phyloP scores from a whole-genome alignment of 106 monocot species.

The Agapanthus africanus region DNA sequence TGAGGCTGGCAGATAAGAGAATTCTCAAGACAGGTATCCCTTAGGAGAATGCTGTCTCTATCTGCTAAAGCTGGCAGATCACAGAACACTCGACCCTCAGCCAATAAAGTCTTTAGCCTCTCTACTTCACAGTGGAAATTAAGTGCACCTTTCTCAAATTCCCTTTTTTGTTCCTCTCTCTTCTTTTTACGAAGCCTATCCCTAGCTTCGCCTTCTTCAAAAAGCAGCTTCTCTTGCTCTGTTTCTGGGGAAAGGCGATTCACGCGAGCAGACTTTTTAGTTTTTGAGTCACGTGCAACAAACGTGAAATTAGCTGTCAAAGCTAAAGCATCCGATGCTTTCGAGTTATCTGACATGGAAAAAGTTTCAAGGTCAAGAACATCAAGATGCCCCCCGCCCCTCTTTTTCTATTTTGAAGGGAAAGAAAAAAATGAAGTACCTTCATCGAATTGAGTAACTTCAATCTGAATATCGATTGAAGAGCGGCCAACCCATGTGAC shows the following conservation, averaged over 20 bases:
- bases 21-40: slow-evolving; percentile 79
- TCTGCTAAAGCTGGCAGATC: slow-evolving; percentile 91
- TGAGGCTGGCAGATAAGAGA: slow-evolving; percentile 95
- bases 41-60: slow-evolving; percentile 81
- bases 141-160: slow-evolving; percentile 54
- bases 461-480: slow-evolving; percentile 81
- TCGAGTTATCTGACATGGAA: slow-evolving; percentile 31
- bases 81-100: slow-evolving; percentile 86
- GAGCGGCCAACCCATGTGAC: slow-evolving; percentile 97
- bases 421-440: too few species aligned
- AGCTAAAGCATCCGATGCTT: slow-evolving; percentile 42
- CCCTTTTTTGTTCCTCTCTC: slow-evolving; percentile 53
- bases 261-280: slow-evolving; percentile 81
- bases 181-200: slow-evolving; percentile 67
- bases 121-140: slow-evolving; percentile 36
- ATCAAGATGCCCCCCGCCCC: too few species aligned
- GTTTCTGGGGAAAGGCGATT: slow-evolving; percentile 81
- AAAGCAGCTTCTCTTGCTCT: slow-evolving; percentile 56
- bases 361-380: neutral
- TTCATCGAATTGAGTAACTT: slow-evolving; percentile 66
- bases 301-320: slow-evolving; percentile 93
- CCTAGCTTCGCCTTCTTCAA: slow-evolving; percentile 56
- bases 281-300: slow-evolving; percentile 92
- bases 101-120: slow-evolving; percentile 53
- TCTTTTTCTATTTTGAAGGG: neutral